A percentile compares a stretch with the other conserved stretches of the same genome.
phyloP scores from a whole-genome alignment of 2,329 filamentous ascomycete species.

The Monosporascus sp. region DNA sequence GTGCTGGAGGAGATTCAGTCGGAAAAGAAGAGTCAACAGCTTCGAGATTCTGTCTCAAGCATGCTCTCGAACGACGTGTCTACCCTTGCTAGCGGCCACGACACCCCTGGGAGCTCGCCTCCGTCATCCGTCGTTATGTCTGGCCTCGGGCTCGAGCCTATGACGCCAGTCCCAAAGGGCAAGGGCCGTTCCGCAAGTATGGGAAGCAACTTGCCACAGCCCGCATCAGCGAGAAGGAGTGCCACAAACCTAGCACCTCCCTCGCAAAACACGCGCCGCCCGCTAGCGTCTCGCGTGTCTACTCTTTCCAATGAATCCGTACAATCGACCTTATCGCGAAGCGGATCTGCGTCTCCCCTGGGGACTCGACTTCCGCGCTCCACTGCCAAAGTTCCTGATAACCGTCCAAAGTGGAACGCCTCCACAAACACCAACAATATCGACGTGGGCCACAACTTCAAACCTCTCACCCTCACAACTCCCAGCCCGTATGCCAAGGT shows the following conservation, averaged over 20 bases:
- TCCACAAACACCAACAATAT: slow-evolving; percentile 60
- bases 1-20: slow-evolving; percentile 67
- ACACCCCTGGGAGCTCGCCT: slow-evolving; percentile 64
- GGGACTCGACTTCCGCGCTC: slow-evolving; percentile 38
- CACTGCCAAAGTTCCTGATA: slow-evolving; percentile 38
- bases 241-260: slow-evolving; percentile 41
- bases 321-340: slow-evolving; percentile 29
- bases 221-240: slow-evolving; percentile 35
- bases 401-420: slow-evolving; percentile 67
- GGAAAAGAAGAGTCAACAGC: slow-evolving; percentile 62
- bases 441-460: slow-evolving; percentile 65
- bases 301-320: slow-evolving; percentile 32
- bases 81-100: slow-evolving; percentile 61
- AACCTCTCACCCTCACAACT: slow-evolving; percentile 54
- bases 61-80: slow-evolving; percentile 81
- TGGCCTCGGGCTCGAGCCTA: slow-evolving; percentile 43
- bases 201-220: slow-evolving; percentile 40
- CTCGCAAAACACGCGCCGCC: slow-evolving; percentile 36
- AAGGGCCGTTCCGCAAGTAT: slow-evolving; percentile 45
- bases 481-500: slow-evolving; percentile 52
- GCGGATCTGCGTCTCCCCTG: slow-evolving; percentile 47
- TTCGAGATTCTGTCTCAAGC: slow-evolving; percentile 89
- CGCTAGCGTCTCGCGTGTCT: slow-evolving; percentile 39
- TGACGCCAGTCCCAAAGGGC: slow-evolving; percentile 37
- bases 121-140: slow-evolving; percentile 59